Base-by-base conservation (phyloP, 441 rosid species). In the Hypseocharis bilobata region DNA sequence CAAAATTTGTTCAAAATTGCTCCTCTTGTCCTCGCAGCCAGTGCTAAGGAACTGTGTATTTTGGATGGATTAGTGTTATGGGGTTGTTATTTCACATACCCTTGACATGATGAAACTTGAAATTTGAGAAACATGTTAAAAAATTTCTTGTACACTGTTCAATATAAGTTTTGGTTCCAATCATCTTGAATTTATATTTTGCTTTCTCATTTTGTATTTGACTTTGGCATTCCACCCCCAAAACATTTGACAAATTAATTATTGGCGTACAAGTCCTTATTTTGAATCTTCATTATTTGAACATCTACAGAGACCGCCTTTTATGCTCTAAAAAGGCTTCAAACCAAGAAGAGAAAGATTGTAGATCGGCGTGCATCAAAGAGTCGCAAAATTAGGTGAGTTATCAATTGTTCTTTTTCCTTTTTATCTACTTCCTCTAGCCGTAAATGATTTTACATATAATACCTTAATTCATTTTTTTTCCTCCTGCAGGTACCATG, bases 331-430 rank as follows among this genome's bases (percentile, higher is more conserved):
- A 91, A 82, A 78, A 88, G 80, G 34, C 65, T 85, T 75, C 93
- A 79, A 74, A 83, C 82, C 16, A 93, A 93, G 83, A 91, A 91
- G 80, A 85, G 97, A 68, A 93, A 88, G 76, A 58, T 84, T n/a
- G 93, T 93, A 40, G 96, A 93, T 74, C 79, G 91, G 34, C 86
- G 89, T 23, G 97, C 97, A 63, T 93, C 97, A 2, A 91, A 93
- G 81, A 77, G 90, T 75, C 83, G 96, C 57, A 93, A 88, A 84
- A 91, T 91, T 70, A 88, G 95, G 95, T 85, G 60, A 19, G 14
- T 2, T 3, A 3, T 11, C 34, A 11, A 28, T 40, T 8, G 22
- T 14, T 0, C 0, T 6, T 22, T 10, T 19, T 7, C 25, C 10
- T 2, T n/a, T n/a, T n/a, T 63, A 3, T 25, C 16, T 32, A 7